A percentile compares a stretch with the other conserved stretches of the same genome.
phyloP scores from a whole-genome alignment of 495 filamentous ascomycete genomes.

The Penicillium paxilli region DNA sequence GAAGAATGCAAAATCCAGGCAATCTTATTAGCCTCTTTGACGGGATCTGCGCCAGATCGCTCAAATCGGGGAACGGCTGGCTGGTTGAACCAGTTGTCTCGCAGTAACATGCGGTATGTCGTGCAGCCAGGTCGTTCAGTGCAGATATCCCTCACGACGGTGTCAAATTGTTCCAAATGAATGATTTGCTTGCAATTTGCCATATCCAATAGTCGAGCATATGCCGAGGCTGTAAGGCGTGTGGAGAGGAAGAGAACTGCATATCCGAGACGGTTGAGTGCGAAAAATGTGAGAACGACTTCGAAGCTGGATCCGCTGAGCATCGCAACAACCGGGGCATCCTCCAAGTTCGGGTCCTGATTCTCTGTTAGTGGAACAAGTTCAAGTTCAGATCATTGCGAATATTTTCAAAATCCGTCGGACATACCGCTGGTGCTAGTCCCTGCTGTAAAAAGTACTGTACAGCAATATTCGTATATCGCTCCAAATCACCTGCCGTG shows the following conservation, averaged over 20 bases:
- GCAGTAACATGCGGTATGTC: slow-evolving; percentile 9
- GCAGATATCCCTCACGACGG: slow-evolving; percentile 21
- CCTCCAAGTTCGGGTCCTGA: slow-evolving; percentile 18
- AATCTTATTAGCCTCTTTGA: slow-evolving; percentile 35
- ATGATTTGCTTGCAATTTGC: slow-evolving; percentile 43
- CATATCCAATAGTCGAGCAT: slow-evolving; percentile 45
- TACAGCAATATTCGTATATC: slow-evolving; percentile 26
- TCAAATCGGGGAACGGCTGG: slow-evolving; percentile 13
- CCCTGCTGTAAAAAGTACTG: slow-evolving; percentile 24
- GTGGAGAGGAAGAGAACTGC: slow-evolving; percentile 57
- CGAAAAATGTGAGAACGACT: slow-evolving; percentile 54
- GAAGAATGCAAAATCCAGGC: slow-evolving; percentile 57
- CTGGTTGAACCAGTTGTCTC: slow-evolving; percentile 22
- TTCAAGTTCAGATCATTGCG: not conserved
- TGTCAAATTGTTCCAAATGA: slow-evolving; percentile 14
- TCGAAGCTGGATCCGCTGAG: slow-evolving; percentile 55
- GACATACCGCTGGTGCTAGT: slow-evolving; percentile 20
- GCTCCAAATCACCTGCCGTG: slow-evolving; percentile 25
- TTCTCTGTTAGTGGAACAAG: not conserved
- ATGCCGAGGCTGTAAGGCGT: slow-evolving; percentile 51
- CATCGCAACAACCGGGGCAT: slow-evolving; percentile 46
- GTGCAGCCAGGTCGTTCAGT: slow-evolving; percentile 10
- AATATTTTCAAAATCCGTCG: not conserved
- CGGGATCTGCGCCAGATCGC: slow-evolving; percentile 10
- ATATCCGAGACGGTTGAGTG: slow-evolving; percentile 55